Base-by-base conservation (phyloP, 2,329 filamentous ascomycete species). In the Aspergillus pseudoterreus region DNA sequence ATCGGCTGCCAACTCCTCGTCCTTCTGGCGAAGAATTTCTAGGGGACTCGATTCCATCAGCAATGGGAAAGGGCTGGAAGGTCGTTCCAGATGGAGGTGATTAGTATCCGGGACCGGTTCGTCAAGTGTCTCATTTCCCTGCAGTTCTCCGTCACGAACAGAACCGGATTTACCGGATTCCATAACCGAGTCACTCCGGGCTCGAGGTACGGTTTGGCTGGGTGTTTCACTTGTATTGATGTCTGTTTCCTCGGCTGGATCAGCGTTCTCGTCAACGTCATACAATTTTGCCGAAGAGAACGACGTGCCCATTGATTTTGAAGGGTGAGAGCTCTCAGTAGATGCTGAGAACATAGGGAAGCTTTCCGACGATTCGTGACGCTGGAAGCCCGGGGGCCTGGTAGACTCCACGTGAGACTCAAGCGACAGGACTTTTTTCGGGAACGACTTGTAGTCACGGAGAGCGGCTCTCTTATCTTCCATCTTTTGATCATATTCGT, bases 321-420 rank as follows among this genome's bases (percentile, higher is more conserved):
- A 75, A 47, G 70, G 74, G 47, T 79, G 74, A 5, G 82, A 85
- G 53, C 75, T 76, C 54, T 80, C 80, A 1, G 80, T 79, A 9
- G 82, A 82, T n/a, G 80, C 79, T 36, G 81, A 83, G 56, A 85
- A 83, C 78, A 85, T 84, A 19, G 77, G 72, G 57, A 85, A 84
- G 63, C 82, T 85, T 55, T 85, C 82, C 6, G 78, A 75, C 21
- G 82, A 85, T 57, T 83, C 77, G 58, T 82, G 80, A 33, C 80
- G 76, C 62, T 55, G 77, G 60, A 71, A 71, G 57, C 61, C 61
- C 53, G 68, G 64, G 57, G 61, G 63, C 43, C 63, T 63, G 36
- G 52, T 63, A 12, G 58, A 51, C 17, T 65, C 63, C 17, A 66
- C 57, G 19, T 69, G 60, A 9, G 75, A 68, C 44, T 80, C 78